Evolutionary conservation across 345 rosid genomes (phyloP).

Genomic region (Rhodamnia argentea): DNA sequence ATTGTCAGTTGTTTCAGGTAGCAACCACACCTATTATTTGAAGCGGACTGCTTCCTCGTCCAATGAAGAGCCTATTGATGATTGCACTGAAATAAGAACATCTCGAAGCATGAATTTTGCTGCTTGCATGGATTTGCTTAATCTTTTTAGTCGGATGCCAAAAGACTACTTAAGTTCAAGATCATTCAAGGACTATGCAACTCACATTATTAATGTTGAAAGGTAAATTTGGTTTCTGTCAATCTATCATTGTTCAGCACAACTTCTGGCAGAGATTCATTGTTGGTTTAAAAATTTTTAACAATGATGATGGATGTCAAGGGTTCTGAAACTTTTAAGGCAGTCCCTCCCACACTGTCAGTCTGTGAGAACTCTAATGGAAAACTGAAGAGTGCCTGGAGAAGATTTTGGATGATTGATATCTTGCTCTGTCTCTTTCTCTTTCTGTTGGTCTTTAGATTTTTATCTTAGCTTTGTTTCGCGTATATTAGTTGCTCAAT

Average conservation of each 20-base stretch:
- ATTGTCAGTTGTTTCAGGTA: background rate
- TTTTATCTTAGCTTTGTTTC: background rate
- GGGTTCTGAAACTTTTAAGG: background rate
- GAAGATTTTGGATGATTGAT: background rate
- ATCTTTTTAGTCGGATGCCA: slow-evolving; percentile 62
- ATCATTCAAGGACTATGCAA: slow-evolving; percentile 43
- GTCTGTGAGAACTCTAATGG: background rate
- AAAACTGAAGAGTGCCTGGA: background rate
- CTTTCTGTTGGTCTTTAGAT: background rate
- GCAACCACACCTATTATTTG: background rate
- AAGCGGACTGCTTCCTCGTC: slow-evolving; percentile 15
- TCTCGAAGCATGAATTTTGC: slow-evolving; percentile 20
- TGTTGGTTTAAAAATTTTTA: background rate
- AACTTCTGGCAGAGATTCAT: background rate
- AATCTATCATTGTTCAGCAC: background rate
- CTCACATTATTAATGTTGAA: slow-evolving; percentile 57
- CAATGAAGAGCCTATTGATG: slow-evolving; percentile 13
- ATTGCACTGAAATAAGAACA: slow-evolving; percentile 14
- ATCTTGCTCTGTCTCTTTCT: background rate
- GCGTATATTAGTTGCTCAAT: background rate
- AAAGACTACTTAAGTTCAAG: slow-evolving; percentile 52
- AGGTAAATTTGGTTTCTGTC: slow-evolving; percentile 30
- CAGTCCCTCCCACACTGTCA: background rate
- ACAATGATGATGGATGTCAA: background rate
- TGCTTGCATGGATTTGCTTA: slow-evolving; percentile 53